Evolutionary conservation across 2,329 filamentous ascomycete species (phyloP), one percentile per base, ranked within the genome.

Genomic region (Pseudogymnoascus sp.): DNA sequence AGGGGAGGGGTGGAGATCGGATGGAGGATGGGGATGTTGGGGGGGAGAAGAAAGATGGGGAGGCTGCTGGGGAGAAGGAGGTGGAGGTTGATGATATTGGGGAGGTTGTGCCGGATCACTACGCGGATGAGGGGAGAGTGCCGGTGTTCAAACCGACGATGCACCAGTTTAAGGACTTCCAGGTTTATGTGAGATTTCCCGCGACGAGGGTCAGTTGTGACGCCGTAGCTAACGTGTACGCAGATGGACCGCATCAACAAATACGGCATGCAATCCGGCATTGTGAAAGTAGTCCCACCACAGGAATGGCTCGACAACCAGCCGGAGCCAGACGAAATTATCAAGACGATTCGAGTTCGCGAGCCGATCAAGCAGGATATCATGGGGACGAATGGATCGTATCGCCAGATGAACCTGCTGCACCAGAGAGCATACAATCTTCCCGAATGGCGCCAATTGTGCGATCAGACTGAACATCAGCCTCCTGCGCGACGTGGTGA

Each of bases 361-460:
- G 96, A 99, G 69, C 95, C 95, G 3, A 98, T 99, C 75, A 96
- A 92, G 73, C 95, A 99, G 76, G 95, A 99, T 72, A 99, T 99
- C 71, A 93, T 96, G 81, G 95, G 95, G 45, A 92, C 90, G 62
- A 92, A 93, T 73, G 96, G 95, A 64, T 96, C 91, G 64, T 99
- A 97, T 75, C 93, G 93, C 37, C 95, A 99, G 76, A 91, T 95
- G 73, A 99, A 99, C 74, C 93, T 99, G 65, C 88, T 98, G 72
- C 96, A 97, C 77, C 92, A 96, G 75, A 85, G 95, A 74, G 92
- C 92, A 13, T 99, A 99, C 79, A 99, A 97, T 70, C 81, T 99
- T 4, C 93, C 93, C 0, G 93, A 99, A 76, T 99, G 95, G 95
- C 91, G 92, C 69, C 85, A 90, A 63, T 82, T 98, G 41, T 97